Base-by-base conservation (phyloP, 2,329 filamentous ascomycete genomes). In the Elsinoe necatrix region DNA sequence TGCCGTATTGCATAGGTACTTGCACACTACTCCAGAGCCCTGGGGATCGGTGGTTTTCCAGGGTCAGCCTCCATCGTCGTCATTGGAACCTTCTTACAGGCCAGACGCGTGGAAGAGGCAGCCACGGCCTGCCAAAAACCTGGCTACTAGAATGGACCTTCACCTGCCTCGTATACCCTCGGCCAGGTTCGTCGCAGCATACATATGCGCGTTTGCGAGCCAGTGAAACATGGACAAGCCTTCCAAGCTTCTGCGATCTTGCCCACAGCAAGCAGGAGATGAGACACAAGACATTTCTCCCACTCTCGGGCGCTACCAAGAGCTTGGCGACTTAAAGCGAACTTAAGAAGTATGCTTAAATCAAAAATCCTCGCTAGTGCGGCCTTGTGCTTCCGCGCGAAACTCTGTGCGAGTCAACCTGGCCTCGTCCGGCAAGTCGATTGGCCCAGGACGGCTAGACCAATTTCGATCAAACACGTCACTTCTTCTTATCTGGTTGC, bases 301-400 rank as follows among this genome's bases (percentile, higher is more conserved):
- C 34, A 6, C 34, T 37, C 34, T 37, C 34, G 34, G 34, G 34
- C 34, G 34, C 34, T 37, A 37, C 34, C 34, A 37, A 37, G 34
- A n/a, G 34, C 34, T 37, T 37, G 34, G 34, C 34, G 14, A 37
- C 9, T n/a, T 14, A 29, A 29, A 29, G 27, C 27, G 27, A 29
- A 4, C 27, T 29, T 29, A 29, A 29, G 9, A 29, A 29, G 27
- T 20, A 45, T 23, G 41, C 41, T 45, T 45, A 45, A 45, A 27
- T 3, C 18, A 25, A 39, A 27, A 14, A n/a, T 21, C 1, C 9
- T 12, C 41, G 23, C 41, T 52, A 52, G 48, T 18, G 48, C 20
- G 18, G 25, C 39, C 48, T 52, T 52, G 48, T 52, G 48, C 29
- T 34, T 39, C 48, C 48, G 29, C 20, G 25, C 34, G 48, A 37